Conservation (phyloP, 106 monocot genomes). For the Dendrobium catenatum region DNA sequence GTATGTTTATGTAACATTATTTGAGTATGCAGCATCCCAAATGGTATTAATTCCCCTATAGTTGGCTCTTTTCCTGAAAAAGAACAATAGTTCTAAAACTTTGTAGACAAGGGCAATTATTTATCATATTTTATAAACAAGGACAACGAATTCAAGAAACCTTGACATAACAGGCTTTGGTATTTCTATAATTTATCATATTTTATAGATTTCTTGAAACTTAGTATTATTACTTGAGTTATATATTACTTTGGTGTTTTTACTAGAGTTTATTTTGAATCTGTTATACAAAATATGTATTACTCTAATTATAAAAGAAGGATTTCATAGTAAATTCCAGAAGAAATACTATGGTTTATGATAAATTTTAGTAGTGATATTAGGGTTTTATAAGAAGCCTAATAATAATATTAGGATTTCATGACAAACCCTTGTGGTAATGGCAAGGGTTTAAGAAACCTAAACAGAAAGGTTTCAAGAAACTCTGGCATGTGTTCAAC, state of each 20-base stretch:
- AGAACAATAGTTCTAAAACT: background rate
- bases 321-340: background rate
- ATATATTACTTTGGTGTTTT: background rate
- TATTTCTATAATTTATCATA: too few species aligned
- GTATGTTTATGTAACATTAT: conserved; percentile 27
- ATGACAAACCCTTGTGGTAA: background rate
- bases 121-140: background rate
- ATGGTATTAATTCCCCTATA: background rate
- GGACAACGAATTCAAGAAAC: background rate
- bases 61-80: background rate
- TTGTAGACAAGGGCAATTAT: background rate
- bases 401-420: background rate
- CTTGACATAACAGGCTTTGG: background rate
- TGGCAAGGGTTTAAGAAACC: background rate
- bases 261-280: background rate
- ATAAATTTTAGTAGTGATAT: background rate
- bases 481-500: background rate
- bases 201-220: background rate
- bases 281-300: background rate
- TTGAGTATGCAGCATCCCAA: background rate
- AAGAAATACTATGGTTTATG: background rate
- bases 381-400: background rate
- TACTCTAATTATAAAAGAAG: background rate
- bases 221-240: background rate
- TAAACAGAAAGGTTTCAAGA: background rate